A percentile compares a stretch with the other conserved stretches of the same genome.
Evolutionary conservation across 805 yeast species (phyloP).

Genomic region (Metschnikowia proteae): DNA sequence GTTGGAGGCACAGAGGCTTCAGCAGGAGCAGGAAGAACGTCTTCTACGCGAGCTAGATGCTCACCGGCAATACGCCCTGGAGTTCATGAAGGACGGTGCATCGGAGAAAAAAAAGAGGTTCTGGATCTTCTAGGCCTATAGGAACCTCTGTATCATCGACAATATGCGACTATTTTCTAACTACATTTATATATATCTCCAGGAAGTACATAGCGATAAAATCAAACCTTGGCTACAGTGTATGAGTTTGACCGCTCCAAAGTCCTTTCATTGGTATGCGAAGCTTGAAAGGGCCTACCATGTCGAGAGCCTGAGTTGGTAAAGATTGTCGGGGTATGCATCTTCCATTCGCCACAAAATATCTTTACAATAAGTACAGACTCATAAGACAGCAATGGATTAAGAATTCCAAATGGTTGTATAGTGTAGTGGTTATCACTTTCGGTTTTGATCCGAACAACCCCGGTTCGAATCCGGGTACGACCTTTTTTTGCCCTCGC

Average conservation of each 20-base stretch:
- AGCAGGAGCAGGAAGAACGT: constrained; percentile 63
- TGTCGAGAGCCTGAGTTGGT: too few relatives aligned
- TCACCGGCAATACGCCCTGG: constrained; percentile 20
- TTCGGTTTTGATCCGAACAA: constrained; percentile 76
- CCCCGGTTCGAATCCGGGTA: constrained; percentile 86
- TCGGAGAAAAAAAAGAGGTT: constrained; percentile 13
- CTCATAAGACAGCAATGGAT: too few relatives aligned
- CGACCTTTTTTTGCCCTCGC: constrained; percentile 46
- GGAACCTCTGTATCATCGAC: background rate
- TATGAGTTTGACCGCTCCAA: background rate
- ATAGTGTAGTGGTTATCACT: constrained; percentile 81
- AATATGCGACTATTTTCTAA: background rate
- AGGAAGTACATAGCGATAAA: background rate
- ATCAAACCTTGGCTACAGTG: background rate
- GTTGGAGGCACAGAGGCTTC: constrained; percentile 67
- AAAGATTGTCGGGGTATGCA: too few relatives aligned
- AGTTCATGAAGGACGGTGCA: constrained; percentile 8
- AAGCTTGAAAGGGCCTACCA: too few relatives aligned
- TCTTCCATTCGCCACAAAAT: too few relatives aligned
- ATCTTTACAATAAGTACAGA: too few relatives aligned
- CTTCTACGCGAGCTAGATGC: constrained; percentile 33
- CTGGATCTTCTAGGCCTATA: constrained; percentile 11
- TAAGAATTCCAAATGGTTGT: constrained; percentile 28
- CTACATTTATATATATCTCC: background rate
- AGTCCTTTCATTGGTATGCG: too few relatives aligned